Conservation (phyloP, 2,329 filamentous ascomycete species). For the Pezicula radicicola region DNA sequence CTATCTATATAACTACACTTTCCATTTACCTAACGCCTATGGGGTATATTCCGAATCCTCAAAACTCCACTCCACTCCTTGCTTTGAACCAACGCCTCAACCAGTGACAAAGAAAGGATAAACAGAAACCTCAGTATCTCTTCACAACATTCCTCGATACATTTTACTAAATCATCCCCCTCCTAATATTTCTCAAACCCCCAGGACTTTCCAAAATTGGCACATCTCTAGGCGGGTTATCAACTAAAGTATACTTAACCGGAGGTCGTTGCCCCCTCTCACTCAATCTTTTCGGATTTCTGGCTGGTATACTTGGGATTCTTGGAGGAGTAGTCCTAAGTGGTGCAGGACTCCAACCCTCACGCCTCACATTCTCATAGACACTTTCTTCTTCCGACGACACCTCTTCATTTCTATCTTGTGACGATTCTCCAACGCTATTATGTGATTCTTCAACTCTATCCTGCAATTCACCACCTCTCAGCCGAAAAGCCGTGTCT, state of each 20-base stretch:
- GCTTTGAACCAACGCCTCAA: too few relatives aligned
- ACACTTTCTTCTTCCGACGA: not conserved
- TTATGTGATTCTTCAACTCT: not conserved
- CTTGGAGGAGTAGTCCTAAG: not conserved
- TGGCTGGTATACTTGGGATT: not conserved
- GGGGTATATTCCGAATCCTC: too few relatives aligned
- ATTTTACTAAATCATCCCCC: too few relatives aligned
- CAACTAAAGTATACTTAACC: not conserved
- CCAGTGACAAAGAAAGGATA: too few relatives aligned
- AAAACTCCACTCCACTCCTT: too few relatives aligned
- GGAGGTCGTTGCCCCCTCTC: not conserved
- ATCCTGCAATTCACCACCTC: not conserved
- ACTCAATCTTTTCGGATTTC: not conserved
- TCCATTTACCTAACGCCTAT: too few relatives aligned
- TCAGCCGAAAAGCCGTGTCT: not conserved
- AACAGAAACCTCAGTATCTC: too few relatives aligned
- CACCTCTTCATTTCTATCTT: not conserved
- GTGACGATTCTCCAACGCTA: not conserved
- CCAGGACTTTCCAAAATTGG: not conserved
- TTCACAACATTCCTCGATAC: too few relatives aligned
- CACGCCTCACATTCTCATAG: not conserved
- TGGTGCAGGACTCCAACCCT: conserved; percentile 2
- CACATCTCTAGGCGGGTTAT: not conserved
- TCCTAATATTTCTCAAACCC: not conserved
- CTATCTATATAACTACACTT: too few relatives aligned